Conservation (phyloP, 2,329 filamentous ascomycete genomes). For the Aureobasidium namibiae region DNA sequence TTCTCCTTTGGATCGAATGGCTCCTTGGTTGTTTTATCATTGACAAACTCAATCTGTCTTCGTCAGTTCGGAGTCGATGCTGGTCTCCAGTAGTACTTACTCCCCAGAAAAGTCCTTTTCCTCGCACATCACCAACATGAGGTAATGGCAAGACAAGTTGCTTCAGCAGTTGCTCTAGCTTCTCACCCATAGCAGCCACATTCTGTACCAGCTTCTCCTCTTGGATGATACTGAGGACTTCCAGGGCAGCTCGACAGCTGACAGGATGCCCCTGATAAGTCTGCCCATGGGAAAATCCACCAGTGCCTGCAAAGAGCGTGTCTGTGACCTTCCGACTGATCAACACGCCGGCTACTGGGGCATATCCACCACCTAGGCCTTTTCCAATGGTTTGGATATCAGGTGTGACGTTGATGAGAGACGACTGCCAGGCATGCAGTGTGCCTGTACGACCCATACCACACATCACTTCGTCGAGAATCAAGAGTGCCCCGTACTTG, state of each 20-base stretch:
- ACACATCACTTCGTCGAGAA: constrained; percentile 73
- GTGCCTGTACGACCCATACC: constrained; percentile 52
- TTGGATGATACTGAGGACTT: constrained; percentile 52
- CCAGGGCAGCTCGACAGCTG: constrained; percentile 53
- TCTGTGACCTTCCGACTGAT: constrained; percentile 45
- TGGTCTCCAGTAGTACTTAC: constrained; percentile 31
- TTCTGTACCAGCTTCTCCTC: constrained; percentile 52
- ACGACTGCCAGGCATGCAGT: constrained; percentile 54
- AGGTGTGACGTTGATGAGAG: constrained; percentile 44
- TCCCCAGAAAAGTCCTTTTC: constrained; percentile 51
- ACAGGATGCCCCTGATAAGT: constrained; percentile 57
- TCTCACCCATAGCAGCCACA: constrained; percentile 45
- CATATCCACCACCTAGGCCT: constrained; percentile 56
- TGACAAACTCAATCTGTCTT: constrained; percentile 49
- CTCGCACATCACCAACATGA: constrained; percentile 54
- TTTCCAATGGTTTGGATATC: constrained; percentile 63
- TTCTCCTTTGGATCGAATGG: constrained; percentile 40
- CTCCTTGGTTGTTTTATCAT: constrained; percentile 45
- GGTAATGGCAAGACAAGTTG: constrained; percentile 35
- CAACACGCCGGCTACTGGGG: constrained; percentile 53
- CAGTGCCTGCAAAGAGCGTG: constrained; percentile 36
- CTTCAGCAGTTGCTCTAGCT: constrained; percentile 39
- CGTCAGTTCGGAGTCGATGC: neutral
- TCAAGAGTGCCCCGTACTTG: constrained; percentile 63
- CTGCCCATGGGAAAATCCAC: constrained; percentile 50